A percentile compares a stretch with the other conserved stretches of the same genome.
Conservation (phyloP, 2,329 filamentous ascomycete genomes). For the Aspergillus persii region DNA sequence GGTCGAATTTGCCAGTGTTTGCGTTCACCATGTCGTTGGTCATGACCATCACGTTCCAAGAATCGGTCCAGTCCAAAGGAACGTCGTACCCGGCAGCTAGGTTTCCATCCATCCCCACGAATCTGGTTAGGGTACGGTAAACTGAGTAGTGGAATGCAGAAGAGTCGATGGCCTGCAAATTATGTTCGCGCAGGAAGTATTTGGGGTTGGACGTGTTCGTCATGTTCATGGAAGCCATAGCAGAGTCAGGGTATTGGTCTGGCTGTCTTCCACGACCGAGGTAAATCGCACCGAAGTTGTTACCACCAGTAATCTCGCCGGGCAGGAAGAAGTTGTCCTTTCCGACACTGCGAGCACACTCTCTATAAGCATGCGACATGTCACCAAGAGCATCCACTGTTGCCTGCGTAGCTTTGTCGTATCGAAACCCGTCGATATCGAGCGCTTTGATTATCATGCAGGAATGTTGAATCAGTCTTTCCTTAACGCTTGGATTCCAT, state of each 20-base stretch:
- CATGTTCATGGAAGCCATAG: constrained; percentile 49
- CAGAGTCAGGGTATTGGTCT: constrained; percentile 49
- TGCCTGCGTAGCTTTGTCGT: constrained; percentile 65
- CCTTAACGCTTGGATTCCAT: constrained; percentile 58
- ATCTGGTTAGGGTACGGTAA: constrained; percentile 62
- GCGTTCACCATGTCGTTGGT: constrained; percentile 62
- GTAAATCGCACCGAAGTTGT: constrained; percentile 60
- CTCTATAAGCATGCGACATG: constrained; percentile 56
- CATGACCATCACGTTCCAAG: constrained; percentile 57
- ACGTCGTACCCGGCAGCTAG: constrained; percentile 54
- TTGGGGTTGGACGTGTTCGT: constrained; percentile 44
- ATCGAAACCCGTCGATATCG: constrained; percentile 66
- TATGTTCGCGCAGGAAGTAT: constrained; percentile 54
- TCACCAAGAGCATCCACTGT: constrained; percentile 61
- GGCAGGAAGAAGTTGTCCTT: constrained; percentile 65
- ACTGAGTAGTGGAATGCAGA: constrained; percentile 64
- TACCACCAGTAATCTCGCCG: constrained; percentile 63
- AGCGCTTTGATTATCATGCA: constrained; percentile 62
- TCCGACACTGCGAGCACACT: constrained; percentile 56
- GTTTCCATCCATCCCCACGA: constrained; percentile 60
- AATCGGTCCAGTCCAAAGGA: constrained; percentile 53
- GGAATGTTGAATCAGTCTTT: constrained; percentile 59
- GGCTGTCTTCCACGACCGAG: constrained; percentile 62
- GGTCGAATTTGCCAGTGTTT: constrained; percentile 61
- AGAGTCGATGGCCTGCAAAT: constrained; percentile 55